These are phyloP conservation scores for Pholiota adiposa DNA, from an alignment of 1,284 basidiomycete species.

Conservation along the genomic window DNA sequence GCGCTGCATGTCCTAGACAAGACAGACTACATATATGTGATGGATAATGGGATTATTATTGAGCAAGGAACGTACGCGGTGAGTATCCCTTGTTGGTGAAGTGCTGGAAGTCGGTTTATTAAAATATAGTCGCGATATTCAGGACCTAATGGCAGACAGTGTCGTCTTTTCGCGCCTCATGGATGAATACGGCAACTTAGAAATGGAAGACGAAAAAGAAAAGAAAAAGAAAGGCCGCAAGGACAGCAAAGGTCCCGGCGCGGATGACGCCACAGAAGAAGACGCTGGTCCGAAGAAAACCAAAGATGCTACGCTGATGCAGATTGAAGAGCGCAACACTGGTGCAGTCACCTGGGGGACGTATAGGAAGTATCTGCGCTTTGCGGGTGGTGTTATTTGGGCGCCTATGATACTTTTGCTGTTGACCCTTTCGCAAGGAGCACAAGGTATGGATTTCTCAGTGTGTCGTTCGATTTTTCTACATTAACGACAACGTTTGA, in stretches of 20 bases:
- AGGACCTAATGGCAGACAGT: conserved; percentile 58
- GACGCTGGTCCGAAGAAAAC: conserved; percentile 34
- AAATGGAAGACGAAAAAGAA: conserved; percentile 25
- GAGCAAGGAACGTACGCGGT: conserved; percentile 69
- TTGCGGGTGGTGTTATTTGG: conserved; percentile 54
- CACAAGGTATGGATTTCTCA: conserved; percentile 38
- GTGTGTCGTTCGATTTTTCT: background rate
- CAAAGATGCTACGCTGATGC: conserved; percentile 46
- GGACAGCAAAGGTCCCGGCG: conserved; percentile 25
- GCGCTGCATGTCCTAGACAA: conserved; percentile 73
- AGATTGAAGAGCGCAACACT: conserved; percentile 55
- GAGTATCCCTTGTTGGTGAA: background rate
- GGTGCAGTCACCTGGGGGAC: conserved; percentile 54
- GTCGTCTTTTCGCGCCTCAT: conserved; percentile 61
- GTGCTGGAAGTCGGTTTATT: background rate
- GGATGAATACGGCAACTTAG: conserved; percentile 61
- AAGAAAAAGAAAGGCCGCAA: conserved; percentile 31
- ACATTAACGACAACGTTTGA: background rate
- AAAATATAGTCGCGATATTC: background rate
- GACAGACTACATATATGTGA: conserved; percentile 70
- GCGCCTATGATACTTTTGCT: conserved; percentile 46
- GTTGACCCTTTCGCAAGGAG: conserved; percentile 40
- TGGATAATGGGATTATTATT: conserved; percentile 70
- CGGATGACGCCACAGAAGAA: conserved; percentile 22
- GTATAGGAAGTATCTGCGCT: conserved; percentile 57